phyloP scores from a whole-genome alignment of 75 land plant species.

The Selaginella moellendorffii region DNA sequence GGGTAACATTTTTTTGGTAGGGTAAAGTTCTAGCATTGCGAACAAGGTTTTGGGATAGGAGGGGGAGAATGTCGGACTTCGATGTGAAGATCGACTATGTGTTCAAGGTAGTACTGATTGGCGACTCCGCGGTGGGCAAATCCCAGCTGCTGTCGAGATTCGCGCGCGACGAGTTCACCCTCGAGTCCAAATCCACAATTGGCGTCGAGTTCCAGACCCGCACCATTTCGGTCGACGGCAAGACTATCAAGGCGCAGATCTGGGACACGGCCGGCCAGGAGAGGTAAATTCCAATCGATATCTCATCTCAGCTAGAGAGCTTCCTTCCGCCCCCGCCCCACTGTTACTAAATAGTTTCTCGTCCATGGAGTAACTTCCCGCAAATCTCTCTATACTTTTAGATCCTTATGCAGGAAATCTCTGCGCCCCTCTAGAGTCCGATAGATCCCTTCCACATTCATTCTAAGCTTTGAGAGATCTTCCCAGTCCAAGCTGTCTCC shows the following conservation, averaged over 20 bases:
- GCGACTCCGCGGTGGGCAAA: not conserved
- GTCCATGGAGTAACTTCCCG: too few relatives aligned
- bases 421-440: too few relatives aligned
- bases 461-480: too few relatives aligned
- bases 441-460: too few relatives aligned
- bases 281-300: not conserved
- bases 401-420: too few relatives aligned
- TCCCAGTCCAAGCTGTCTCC: too few relatives aligned
- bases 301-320: too few relatives aligned
- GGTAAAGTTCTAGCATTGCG: constrained; percentile 59
- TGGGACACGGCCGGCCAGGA: not conserved
- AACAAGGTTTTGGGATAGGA: constrained; percentile 41
- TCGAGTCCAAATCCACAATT: not conserved
- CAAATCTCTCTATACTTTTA: too few relatives aligned
- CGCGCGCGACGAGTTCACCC: not conserved
- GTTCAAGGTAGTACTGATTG: not conserved
- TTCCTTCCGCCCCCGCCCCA: too few relatives aligned
- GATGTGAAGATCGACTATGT: not conserved
- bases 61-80: not conserved
- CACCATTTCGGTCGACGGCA: not conserved
- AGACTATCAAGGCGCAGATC: not conserved
- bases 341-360: too few relatives aligned
- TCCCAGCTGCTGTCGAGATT: not conserved
- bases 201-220: not conserved
- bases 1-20: constrained; percentile 41